These are phyloP conservation scores for Macroventuria anomochaeta DNA, from an alignment of 2,329 filamentous ascomycete species.

Conservation along the genomic window DNA sequence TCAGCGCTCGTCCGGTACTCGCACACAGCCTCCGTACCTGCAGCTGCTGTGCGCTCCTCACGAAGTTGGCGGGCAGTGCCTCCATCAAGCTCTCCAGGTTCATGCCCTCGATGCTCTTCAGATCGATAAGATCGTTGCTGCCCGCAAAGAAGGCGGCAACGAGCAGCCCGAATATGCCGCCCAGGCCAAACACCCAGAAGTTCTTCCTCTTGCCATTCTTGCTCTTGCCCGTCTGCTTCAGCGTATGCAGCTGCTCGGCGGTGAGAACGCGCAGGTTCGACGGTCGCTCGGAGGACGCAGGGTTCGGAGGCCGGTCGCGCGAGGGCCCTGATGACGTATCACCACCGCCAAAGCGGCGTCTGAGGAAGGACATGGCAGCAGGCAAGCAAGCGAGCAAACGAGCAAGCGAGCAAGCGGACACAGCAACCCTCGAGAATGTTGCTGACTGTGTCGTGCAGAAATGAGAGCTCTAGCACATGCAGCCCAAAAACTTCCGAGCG, in stretches of 20 bases:
- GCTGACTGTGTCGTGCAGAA: slow-evolving; percentile 8
- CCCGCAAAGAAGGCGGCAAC: slow-evolving; percentile 88
- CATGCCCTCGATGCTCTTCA: slow-evolving; percentile 72
- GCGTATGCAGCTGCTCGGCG: slow-evolving; percentile 57
- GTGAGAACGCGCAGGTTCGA: slow-evolving; percentile 61
- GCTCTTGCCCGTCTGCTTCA: slow-evolving; percentile 52
- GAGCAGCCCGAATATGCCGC: slow-evolving; percentile 89
- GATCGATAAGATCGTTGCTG: slow-evolving; percentile 85
- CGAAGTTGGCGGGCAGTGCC: slow-evolving; percentile 82
- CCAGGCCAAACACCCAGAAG: slow-evolving; percentile 84
- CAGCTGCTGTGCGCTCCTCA: slow-evolving; percentile 85
- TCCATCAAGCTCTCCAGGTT: slow-evolving; percentile 88
- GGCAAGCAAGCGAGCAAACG: no score
- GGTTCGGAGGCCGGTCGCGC: slow-evolving; percentile 13
- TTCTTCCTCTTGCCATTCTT: slow-evolving; percentile 70
- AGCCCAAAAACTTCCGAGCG: slow-evolving; percentile 4
- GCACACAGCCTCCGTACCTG: slow-evolving; percentile 62
- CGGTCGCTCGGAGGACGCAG: slow-evolving; percentile 45
- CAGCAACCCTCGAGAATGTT: no score
- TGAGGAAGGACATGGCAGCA: slow-evolving; percentile 45
- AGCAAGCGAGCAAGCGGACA: no score
- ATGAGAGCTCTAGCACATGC: slow-evolving; percentile 7
- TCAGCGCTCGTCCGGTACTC: slow-evolving; percentile 25
- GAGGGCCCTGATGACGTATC: slow-evolving; percentile 39
- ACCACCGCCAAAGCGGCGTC: slow-evolving; percentile 46